Evolutionary conservation across 1,284 basidiomycete genomes (phyloP).

Genomic region (Naganishia cerealis): DNA sequence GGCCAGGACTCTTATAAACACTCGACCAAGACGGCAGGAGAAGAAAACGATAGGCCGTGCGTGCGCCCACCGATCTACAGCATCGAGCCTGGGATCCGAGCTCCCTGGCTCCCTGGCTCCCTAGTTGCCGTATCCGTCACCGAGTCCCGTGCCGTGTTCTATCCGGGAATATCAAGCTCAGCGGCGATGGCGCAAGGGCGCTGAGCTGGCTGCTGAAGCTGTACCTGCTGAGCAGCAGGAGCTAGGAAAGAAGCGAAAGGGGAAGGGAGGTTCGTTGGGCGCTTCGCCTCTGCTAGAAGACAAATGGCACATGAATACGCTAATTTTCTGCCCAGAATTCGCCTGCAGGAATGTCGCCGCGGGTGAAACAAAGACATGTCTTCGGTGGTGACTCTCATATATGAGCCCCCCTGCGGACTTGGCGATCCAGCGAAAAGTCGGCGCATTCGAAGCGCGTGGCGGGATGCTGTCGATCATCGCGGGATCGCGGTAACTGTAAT

Average conservation of each 20-base stretch:
- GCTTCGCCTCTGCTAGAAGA: neutral
- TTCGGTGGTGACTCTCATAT: conserved; percentile 5
- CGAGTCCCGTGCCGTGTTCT: conserved; percentile 28
- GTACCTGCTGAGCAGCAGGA: neutral
- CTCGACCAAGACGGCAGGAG: neutral
- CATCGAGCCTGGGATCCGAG: conserved; percentile 12
- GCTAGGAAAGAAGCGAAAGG: neutral
- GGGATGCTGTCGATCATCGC: too few species aligned
- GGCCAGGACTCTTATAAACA: conserved; percentile 8
- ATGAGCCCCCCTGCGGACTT: neutral
- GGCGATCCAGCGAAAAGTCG: neutral
- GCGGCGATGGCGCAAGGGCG: neutral
- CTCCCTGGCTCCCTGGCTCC: neutral
- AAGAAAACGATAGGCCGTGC: neutral
- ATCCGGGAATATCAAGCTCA: conserved; percentile 20
- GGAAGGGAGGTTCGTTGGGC: neutral
- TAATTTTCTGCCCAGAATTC: too few species aligned
- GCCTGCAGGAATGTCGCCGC: neutral
- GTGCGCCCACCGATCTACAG: neutral
- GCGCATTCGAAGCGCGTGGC: too few species aligned
- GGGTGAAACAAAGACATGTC: conserved; percentile 23
- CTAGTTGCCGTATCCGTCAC: conserved; percentile 22
- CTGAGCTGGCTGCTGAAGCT: too few species aligned
- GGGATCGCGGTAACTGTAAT: too few species aligned
- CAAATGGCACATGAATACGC: conserved; percentile 9